Base-by-base conservation (phyloP, 768 basidiomycete species). In the Pisolithus marmoratus region DNA sequence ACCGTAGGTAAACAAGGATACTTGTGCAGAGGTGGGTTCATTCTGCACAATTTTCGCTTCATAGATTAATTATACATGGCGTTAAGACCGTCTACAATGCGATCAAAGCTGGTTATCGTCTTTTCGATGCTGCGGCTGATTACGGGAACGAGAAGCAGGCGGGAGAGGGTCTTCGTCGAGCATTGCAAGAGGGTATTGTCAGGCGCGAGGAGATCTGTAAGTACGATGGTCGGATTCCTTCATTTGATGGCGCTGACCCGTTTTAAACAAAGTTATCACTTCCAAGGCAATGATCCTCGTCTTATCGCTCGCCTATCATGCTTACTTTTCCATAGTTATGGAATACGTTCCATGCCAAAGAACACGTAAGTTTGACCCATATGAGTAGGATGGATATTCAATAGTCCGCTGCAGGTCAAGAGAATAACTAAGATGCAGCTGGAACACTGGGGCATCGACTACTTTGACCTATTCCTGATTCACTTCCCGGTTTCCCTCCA, bases 141-240 rank as follows among this genome's bases (percentile, higher is more conserved):
- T 93, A 92, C 65, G 91, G 87, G 8, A 94, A 95, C 57, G 93
- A 95, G 70, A 87, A 84, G 61, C 83, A 92, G 29, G 85, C 87
- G 5, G 90, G 88, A 2, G 76, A 83, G 60, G 91, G 91, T 56
- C 77, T 94, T 52, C 77, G 74, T 48, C 81, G 83, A 14, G 91
- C 90, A n/a, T 78, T 94, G 57, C 65, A 72, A 38, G 89, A 91
- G 7, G 90, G 92, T 14, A 63, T 94, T 36, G 86, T 95, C 52
- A 91, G 87, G 70, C 80, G 93, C 34, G 88, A 92, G 67, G 92
- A 95, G 12, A 72, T 95, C 27, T 90, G 87, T 87, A 66, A 72
- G 85, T 75, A 4, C 14, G 20, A 22, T 22, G 11, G 36, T 26
- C 19, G 27, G 41, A 15, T 23, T 15, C 24, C 36, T 23, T 22